Conservation (phyloP, 2,329 filamentous ascomycete species). For the Exophiala sp. region DNA sequence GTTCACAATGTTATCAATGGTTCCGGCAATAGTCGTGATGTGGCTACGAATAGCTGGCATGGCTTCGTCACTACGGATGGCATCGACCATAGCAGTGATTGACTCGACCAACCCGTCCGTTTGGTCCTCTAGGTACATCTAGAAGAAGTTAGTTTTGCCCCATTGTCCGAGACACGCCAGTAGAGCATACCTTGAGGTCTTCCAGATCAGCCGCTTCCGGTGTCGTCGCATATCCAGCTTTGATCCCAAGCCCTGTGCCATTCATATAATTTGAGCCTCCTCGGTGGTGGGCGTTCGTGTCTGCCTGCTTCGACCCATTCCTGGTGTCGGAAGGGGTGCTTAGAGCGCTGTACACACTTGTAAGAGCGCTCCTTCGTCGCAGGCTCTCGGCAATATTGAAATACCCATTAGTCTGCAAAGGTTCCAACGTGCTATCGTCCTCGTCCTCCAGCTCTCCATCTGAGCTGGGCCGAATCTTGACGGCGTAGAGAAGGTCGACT, state of each 20-base stretch:
- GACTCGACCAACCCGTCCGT: conserved; percentile 71
- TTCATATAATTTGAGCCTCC: conserved; percentile 16
- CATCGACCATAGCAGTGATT: conserved; percentile 72
- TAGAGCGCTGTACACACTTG: conserved; percentile 68
- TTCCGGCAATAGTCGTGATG: conserved; percentile 62
- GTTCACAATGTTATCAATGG: conserved; percentile 63
- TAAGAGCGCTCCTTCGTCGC: conserved; percentile 55
- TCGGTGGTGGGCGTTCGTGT: conserved; percentile 10
- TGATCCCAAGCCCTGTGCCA: conserved; percentile 24
- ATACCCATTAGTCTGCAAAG: conserved; percentile 63
- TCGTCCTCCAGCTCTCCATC: conserved; percentile 72
- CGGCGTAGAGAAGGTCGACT: conserved; percentile 74
- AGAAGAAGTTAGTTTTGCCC: neutral
- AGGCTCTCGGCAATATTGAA: conserved; percentile 53
- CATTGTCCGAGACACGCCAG: neutral
- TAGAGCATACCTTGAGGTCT: conserved; percentile 52
- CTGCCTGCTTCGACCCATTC: conserved; percentile 10
- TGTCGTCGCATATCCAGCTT: conserved; percentile 37
- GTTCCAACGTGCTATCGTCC: conserved; percentile 56
- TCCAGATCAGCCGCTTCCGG: conserved; percentile 48
- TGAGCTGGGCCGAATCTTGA: conserved; percentile 75
- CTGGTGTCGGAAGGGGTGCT: conserved; percentile 55
- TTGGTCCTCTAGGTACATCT: conserved; percentile 77
- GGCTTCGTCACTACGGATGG: conserved; percentile 60
- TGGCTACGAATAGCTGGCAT: conserved; percentile 62